These are phyloP conservation scores for Ophiocordyceps camponoti-saundersi DNA, from an alignment of 2,329 filamentous ascomycete genomes.

Conservation along the genomic window DNA sequence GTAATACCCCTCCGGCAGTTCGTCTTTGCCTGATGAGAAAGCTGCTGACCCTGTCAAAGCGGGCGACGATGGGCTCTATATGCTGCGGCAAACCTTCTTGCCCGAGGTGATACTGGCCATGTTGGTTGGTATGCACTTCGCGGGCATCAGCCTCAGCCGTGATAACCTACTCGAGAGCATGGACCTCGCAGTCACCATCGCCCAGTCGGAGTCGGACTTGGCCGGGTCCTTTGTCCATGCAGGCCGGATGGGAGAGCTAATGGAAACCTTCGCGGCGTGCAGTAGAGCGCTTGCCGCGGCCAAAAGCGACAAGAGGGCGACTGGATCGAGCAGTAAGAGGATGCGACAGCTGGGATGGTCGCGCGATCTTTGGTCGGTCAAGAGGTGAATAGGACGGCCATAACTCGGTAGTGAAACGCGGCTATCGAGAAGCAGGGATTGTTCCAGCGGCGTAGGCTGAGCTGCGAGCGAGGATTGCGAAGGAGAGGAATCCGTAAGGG, in stretches of 20 bases:
- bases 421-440: too few relatives aligned
- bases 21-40: background rate
- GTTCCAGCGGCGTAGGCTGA: too few relatives aligned
- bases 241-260: slow-evolving; percentile 56
- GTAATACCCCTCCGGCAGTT: background rate
- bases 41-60: background rate
- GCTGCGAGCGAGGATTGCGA: too few relatives aligned
- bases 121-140: slow-evolving; percentile 63
- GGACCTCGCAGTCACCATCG: slow-evolving; percentile 64
- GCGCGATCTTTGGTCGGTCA: slow-evolving; percentile 43
- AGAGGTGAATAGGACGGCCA: slow-evolving; percentile 7
- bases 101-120: slow-evolving; percentile 78
- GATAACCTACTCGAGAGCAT: slow-evolving; percentile 71
- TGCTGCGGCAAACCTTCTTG: slow-evolving; percentile 61
- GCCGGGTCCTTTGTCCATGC: slow-evolving; percentile 46
- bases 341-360: slow-evolving; percentile 45
- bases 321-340: slow-evolving; percentile 37
- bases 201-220: slow-evolving; percentile 51
- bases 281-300: slow-evolving; percentile 53
- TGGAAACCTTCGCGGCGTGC: slow-evolving; percentile 58
- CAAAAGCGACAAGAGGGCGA: slow-evolving; percentile 34
- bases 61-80: slow-evolving; percentile 42
- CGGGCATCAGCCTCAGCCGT: slow-evolving; percentile 55
- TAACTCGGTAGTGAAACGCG: too few relatives aligned
- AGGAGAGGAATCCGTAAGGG: too few relatives aligned